A percentile compares a stretch with the other conserved stretches of the same genome.
These are phyloP conservation scores for Penicillium nucicola DNA, from an alignment of 495 filamentous ascomycete genomes.

Conservation along the genomic window DNA sequence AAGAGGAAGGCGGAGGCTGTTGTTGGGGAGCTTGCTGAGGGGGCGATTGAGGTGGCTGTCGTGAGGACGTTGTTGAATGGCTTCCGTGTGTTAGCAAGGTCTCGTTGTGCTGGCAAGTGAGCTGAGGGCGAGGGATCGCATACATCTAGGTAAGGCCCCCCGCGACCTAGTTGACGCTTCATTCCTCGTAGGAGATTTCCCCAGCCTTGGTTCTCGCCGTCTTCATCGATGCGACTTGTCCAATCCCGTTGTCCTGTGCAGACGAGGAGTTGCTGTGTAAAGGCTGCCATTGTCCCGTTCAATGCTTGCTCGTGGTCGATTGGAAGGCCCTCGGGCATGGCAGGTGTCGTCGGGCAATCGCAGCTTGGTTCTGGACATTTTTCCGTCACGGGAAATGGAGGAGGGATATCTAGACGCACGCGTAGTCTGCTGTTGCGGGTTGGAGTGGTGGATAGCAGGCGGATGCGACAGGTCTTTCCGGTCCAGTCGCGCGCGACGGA, in stretches of 20 bases:
- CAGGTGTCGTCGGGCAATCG: slow-evolving; percentile 61
- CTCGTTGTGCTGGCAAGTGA: background rate
- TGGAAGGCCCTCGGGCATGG: slow-evolving; percentile 62
- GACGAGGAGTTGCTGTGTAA: slow-evolving; percentile 78
- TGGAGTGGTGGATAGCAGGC: slow-evolving; percentile 26
- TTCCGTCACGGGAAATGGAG: slow-evolving; percentile 47
- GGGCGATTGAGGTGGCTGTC: slow-evolving; percentile 65
- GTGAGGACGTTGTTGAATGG: slow-evolving; percentile 76
- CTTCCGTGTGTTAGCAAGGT: slow-evolving; percentile 38
- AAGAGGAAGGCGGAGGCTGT: slow-evolving; percentile 67
- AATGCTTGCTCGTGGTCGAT: slow-evolving; percentile 71
- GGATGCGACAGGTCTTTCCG: slow-evolving; percentile 6
- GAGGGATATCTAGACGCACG: slow-evolving; percentile 37
- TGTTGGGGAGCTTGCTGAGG: slow-evolving; percentile 37
- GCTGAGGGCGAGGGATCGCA: slow-evolving; percentile 31
- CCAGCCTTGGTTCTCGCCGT: slow-evolving; percentile 38
- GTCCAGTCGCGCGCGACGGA: slow-evolving; percentile 20
- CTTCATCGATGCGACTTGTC: slow-evolving; percentile 68
- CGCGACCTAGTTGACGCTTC: slow-evolving; percentile 62
- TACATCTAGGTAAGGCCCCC: slow-evolving; percentile 70
- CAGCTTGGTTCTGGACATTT: slow-evolving; percentile 71
- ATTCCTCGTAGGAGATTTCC: slow-evolving; percentile 68
- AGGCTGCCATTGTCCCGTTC: slow-evolving; percentile 72
- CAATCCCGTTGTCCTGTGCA: slow-evolving; percentile 80
- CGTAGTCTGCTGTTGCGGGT: slow-evolving; percentile 18